A percentile compares a stretch with the other conserved stretches of the same genome.
These are phyloP conservation scores for Ustilago shanxiensis DNA, from an alignment of 1,284 basidiomycete species.

Conservation along the genomic window DNA sequence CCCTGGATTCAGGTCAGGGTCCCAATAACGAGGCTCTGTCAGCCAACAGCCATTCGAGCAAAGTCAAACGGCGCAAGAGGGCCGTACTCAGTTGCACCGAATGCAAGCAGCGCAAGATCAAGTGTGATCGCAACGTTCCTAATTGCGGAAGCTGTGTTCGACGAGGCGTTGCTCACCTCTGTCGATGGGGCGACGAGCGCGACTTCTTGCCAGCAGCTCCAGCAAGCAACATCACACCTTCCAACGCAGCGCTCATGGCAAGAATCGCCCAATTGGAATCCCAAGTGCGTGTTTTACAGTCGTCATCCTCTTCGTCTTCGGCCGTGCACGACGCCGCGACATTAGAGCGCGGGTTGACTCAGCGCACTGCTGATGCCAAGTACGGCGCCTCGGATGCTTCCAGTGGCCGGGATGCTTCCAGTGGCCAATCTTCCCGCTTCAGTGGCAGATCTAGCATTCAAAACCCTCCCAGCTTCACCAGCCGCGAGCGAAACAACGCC, in stretches of 20 bases:
- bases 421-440: conserved; percentile 35
- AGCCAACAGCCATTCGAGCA: conserved; percentile 24
- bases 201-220: conserved; percentile 40
- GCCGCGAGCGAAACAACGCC: conserved; percentile 26
- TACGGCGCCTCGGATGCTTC: conserved; percentile 25
- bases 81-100: conserved; percentile 57
- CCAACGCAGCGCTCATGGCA: conserved; percentile 54
- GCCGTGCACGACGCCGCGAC: conserved; percentile 13
- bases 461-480: conserved; percentile 41
- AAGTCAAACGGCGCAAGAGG: conserved; percentile 51
- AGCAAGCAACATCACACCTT: conserved; percentile 43
- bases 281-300: conserved; percentile 49
- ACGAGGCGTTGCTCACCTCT: conserved; percentile 54
- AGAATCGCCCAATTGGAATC: conserved; percentile 53
- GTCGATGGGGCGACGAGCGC: conserved; percentile 60
- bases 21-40: conserved; percentile 20
- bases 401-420: conserved; percentile 23
- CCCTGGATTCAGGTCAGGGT: conserved; percentile 15
- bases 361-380: conserved; percentile 6
- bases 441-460: conserved; percentile 26
- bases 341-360: conserved; percentile 22
- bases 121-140: conserved; percentile 59
- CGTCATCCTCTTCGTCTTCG: conserved; percentile 25
- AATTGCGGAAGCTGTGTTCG: conserved; percentile 56
- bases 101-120: conserved; percentile 61